A percentile compares a stretch with the other conserved stretches of the same genome.
Conservation (phyloP, 2,329 filamentous ascomycete genomes). For the Fusarium coffeatum region DNA sequence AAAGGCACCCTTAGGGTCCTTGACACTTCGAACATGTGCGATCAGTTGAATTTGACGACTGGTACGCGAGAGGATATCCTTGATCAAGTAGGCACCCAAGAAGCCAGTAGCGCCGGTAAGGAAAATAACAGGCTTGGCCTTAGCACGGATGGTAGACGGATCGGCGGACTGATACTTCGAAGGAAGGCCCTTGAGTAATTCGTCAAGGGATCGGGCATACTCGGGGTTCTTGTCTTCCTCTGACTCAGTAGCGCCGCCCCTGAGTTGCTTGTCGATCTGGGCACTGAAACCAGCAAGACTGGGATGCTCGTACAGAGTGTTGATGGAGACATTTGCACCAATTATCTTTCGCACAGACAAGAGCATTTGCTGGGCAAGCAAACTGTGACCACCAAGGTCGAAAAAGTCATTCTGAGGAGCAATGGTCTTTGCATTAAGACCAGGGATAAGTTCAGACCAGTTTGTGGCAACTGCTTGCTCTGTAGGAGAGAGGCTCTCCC, state of each 20-base stretch:
- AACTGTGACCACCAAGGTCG: slow-evolving; percentile 54
- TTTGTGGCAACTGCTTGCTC: slow-evolving; percentile 62
- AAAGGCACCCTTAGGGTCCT: slow-evolving; percentile 68
- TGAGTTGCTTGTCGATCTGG: slow-evolving; percentile 47
- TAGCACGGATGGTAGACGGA: slow-evolving; percentile 50
- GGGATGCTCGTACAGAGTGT: slow-evolving; percentile 47
- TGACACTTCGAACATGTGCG: slow-evolving; percentile 76
- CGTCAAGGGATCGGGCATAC: slow-evolving; percentile 64
- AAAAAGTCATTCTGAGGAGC: slow-evolving; percentile 50
- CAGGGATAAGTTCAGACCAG: slow-evolving; percentile 78
- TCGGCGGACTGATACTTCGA: slow-evolving; percentile 48
- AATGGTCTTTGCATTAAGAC: slow-evolving; percentile 75
- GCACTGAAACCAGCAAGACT: slow-evolving; percentile 47
- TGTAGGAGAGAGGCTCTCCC: slow-evolving; percentile 55
- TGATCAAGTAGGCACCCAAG: slow-evolving; percentile 82
- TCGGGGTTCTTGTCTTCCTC: slow-evolving; percentile 61
- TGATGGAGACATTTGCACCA: slow-evolving; percentile 49
- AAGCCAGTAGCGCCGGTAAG: slow-evolving; percentile 85
- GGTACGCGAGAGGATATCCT: slow-evolving; percentile 72
- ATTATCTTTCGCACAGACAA: slow-evolving; percentile 61
- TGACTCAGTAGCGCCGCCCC: slow-evolving; percentile 38
- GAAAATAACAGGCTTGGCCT: slow-evolving; percentile 70
- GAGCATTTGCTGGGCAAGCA: slow-evolving; percentile 79
- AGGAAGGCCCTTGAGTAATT: slow-evolving; percentile 63
- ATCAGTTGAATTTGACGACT: slow-evolving; percentile 62